phyloP scores from a whole-genome alignment of 2,329 filamentous ascomycete genomes.

The Phyllachora maydis region DNA sequence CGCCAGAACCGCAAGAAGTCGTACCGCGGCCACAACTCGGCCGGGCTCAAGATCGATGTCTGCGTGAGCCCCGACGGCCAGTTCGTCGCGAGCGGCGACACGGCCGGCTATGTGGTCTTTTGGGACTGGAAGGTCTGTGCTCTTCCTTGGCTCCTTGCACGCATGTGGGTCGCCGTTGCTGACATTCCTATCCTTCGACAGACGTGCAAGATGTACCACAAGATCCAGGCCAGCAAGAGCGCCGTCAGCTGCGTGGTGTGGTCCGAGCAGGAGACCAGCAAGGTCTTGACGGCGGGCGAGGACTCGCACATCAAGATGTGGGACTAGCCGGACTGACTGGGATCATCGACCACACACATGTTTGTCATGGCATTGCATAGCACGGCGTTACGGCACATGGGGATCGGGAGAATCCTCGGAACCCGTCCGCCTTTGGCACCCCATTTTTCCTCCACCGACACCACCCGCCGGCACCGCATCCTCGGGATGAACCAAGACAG shows the following conservation, averaged over 20 bases:
- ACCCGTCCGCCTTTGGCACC: too few relatives aligned
- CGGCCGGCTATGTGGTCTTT: constrained; percentile 76
- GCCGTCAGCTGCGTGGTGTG: constrained; percentile 77
- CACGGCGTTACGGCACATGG: too few relatives aligned
- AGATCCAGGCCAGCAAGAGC: constrained; percentile 66
- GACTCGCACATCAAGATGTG: constrained; percentile 82
- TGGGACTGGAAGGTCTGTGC: constrained; percentile 99
- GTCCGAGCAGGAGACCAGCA: constrained; percentile 95
- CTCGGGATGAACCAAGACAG: too few relatives aligned
- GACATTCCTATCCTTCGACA: too few relatives aligned
- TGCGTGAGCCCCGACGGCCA: constrained; percentile 80
- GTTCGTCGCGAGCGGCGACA: constrained; percentile 74
- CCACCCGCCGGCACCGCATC: too few relatives aligned
- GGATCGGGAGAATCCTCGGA: too few relatives aligned
- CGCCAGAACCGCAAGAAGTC: constrained; percentile 94
- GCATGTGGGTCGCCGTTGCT: too few relatives aligned
- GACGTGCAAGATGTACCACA: constrained; percentile 98
- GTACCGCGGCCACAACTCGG: constrained; percentile 89
- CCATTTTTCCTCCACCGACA: too few relatives aligned
- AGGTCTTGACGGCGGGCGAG: constrained; percentile 76
- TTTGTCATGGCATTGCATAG: too few relatives aligned
- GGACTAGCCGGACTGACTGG: too few relatives aligned
- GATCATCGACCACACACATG: too few relatives aligned
- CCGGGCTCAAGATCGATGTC: constrained; percentile 80
- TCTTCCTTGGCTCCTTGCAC: too few relatives aligned